phyloP scores from a whole-genome alignment of 257 asterid species.

The Solanum pinnatisectum region DNA sequence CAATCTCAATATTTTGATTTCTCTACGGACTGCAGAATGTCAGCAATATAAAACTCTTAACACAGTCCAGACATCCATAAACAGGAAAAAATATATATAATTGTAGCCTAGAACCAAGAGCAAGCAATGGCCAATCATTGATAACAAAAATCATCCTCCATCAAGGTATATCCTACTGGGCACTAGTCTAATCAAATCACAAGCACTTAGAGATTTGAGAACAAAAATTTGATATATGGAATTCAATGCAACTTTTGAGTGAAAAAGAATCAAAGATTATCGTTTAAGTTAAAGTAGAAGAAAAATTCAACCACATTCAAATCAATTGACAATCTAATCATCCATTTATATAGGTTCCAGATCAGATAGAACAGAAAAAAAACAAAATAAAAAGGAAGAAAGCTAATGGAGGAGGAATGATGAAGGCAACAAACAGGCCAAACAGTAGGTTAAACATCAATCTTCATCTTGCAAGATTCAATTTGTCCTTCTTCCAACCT shows the following conservation, averaged over 20 bases:
- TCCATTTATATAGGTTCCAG: not conserved
- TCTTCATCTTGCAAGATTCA: not conserved
- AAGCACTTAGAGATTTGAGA: not conserved
- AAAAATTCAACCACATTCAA: not conserved
- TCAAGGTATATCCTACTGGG: not conserved
- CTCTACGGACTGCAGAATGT: slow-evolving; percentile 72
- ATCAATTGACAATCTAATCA: not conserved
- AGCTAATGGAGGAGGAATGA: not conserved
- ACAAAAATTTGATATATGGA: not conserved
- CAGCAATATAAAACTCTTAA: not conserved
- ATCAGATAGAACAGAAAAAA: not conserved
- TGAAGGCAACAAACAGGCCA: not conserved
- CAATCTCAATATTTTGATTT: slow-evolving; percentile 79
- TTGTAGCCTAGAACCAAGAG: not conserved
- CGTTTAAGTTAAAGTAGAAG: not conserved
- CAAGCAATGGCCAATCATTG: not conserved
- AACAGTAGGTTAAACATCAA: not conserved
- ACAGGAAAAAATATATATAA: not conserved
- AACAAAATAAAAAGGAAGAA: not conserved
- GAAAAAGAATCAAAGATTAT: not conserved
- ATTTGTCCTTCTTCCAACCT: not conserved
- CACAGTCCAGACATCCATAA: not conserved
- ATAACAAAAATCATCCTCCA: not conserved
- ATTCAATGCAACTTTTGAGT: not conserved
- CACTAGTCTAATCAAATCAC: not conserved